These are phyloP conservation scores for Funneliformis mosseae DNA, from an alignment of 192 early-diverging fungal genomes.

Conservation along the genomic window DNA sequence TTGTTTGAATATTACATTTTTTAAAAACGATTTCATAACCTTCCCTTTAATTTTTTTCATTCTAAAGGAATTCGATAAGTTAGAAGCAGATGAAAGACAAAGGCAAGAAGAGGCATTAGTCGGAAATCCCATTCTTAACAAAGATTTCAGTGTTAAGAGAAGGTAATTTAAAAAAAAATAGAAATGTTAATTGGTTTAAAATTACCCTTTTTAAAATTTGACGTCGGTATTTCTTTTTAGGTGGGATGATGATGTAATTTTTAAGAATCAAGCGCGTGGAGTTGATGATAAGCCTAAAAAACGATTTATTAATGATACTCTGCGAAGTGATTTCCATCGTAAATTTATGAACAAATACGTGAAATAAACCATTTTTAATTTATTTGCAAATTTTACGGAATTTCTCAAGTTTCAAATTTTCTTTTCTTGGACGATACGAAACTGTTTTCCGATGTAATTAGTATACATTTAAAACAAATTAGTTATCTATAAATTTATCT, in stretches of 20 bases:
- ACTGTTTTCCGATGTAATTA: no score
- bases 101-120: conserved; percentile 63
- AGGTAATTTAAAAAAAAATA: conserved; percentile 43
- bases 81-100: conserved; percentile 61
- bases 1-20: not conserved
- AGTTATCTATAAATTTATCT: no score
- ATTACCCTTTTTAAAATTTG: not conserved
- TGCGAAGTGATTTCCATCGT: conserved; percentile 94
- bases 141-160: conserved; percentile 83
- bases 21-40: not conserved
- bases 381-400: no score
- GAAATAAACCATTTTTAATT: conserved; percentile 55
- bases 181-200: not conserved
- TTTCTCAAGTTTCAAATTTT: no score
- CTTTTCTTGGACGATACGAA: no score
- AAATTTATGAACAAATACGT: conserved; percentile 95
- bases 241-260: conserved; percentile 99
- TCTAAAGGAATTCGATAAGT: conserved; percentile 51
- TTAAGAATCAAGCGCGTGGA: conserved; percentile 93
- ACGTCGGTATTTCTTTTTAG: conserved; percentile 38
- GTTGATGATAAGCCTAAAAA: conserved; percentile 88
- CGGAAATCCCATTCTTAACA: conserved; percentile 83
- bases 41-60: not conserved
- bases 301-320: conserved; percentile 96
- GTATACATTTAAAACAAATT: no score